phyloP scores from a whole-genome alignment of 1,139 yeast genomes.

The Kodamaea arcana region DNA sequence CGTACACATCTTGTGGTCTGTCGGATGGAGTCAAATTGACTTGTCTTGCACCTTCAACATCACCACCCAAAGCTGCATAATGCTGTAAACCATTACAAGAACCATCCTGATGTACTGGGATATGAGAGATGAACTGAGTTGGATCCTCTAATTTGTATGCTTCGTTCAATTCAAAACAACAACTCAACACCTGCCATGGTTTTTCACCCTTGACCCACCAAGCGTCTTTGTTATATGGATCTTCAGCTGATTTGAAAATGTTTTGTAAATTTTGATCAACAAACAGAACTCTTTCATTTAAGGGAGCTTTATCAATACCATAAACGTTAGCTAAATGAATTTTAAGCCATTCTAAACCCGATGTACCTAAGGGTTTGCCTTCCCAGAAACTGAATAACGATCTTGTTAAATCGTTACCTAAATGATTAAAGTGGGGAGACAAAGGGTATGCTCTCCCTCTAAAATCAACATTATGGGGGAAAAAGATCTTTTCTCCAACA shows the following conservation, averaged over 20 bases:
- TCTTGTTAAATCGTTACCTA: slow-evolving; percentile 89
- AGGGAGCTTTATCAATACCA: slow-evolving; percentile 82
- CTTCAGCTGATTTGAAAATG: slow-evolving; percentile 60
- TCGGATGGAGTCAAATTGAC: slow-evolving; percentile 83
- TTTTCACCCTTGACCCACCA: slow-evolving; percentile 91
- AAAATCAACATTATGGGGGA: slow-evolving; percentile 92
- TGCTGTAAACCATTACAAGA: slow-evolving; percentile 97
- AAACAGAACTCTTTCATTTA: slow-evolving; percentile 69
- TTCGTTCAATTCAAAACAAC: slow-evolving; percentile 72
- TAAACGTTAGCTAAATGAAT: slow-evolving; percentile 84
- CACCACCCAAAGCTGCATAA: slow-evolving; percentile 97
- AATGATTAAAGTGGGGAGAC: slow-evolving; percentile 74
- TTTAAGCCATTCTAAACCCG: slow-evolving; percentile 83
- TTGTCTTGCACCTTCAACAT: slow-evolving; percentile 87
- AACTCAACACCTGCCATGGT: slow-evolving; percentile 93
- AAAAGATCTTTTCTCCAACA: slow-evolving; percentile 81
- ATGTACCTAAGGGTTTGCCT: slow-evolving; percentile 70
- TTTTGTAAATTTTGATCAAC: slow-evolving; percentile 65
- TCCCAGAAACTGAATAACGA: slow-evolving; percentile 86
- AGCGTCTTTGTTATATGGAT: slow-evolving; percentile 55
- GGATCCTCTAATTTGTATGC: slow-evolving; percentile 76
- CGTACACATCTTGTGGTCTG: slow-evolving; percentile 87
- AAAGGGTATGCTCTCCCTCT: slow-evolving; percentile 96
- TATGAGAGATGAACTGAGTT: slow-evolving; percentile 65
- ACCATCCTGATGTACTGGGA: slow-evolving; percentile 97